Evolutionary conservation across 1,284 basidiomycete genomes (phyloP).

Genomic region (Athelia psychrophila): DNA sequence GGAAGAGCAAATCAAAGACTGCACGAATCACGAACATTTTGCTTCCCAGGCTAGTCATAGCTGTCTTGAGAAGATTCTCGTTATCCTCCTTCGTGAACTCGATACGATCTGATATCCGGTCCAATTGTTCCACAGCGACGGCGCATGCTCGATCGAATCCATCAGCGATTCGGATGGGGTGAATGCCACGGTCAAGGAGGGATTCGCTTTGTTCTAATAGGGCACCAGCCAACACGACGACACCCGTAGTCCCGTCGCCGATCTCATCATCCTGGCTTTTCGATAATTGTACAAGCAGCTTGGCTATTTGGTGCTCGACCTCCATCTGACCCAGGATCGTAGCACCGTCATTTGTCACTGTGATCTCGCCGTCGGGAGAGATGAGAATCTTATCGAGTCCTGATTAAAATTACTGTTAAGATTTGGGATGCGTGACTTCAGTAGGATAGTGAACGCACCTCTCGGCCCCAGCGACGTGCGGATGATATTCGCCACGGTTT

Average conservation of each 20-base stretch:
- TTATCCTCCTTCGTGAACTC: constrained; percentile 84
- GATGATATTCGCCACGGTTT: constrained; percentile 93
- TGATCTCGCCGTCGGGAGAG: constrained; percentile 97
- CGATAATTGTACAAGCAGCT: constrained; percentile 93
- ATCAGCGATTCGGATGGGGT: constrained; percentile 98
- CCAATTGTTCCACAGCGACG: constrained; percentile 88
- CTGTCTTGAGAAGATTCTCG: constrained; percentile 88
- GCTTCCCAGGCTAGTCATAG: constrained; percentile 94
- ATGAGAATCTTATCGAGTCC: constrained; percentile 99
- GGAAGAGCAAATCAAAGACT: constrained; percentile 6
- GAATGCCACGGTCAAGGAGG: constrained; percentile 95
- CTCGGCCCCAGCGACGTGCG: constrained; percentile 93
- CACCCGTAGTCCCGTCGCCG: constrained; percentile 98
- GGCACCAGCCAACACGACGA: constrained; percentile 97
- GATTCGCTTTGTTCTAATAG: constrained; percentile 88
- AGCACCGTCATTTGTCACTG: constrained; percentile 98
- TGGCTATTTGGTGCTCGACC: constrained; percentile 98
- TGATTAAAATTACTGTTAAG: constrained; percentile 23
- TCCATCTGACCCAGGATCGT: constrained; percentile 97
- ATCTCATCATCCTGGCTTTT: constrained; percentile 99
- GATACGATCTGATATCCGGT: constrained; percentile 90
- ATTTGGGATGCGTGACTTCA: neutral
- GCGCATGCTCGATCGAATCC: constrained; percentile 94
- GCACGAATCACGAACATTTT: constrained; percentile 74
- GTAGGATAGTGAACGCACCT: constrained; percentile 43